A percentile compares a stretch with the other conserved stretches of the same genome.
Evolutionary conservation across 2,329 filamentous ascomycete genomes (phyloP).

Genomic region (Ceratocystis eucalypticola): DNA sequence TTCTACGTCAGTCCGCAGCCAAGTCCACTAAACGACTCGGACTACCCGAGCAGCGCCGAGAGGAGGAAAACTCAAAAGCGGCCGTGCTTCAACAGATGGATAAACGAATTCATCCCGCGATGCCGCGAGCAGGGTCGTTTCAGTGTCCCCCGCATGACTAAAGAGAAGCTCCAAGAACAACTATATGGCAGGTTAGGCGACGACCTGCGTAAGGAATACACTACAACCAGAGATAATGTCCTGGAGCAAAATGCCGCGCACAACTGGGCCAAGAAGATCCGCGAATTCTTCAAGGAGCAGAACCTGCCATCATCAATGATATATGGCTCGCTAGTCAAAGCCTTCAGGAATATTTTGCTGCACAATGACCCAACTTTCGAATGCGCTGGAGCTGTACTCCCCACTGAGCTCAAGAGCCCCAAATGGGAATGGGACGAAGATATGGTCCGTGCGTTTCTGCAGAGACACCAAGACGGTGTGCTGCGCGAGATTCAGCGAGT

Average conservation of each 20-base stretch:
- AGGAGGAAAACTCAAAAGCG: conserved; percentile 45
- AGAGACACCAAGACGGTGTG: conserved; percentile 25
- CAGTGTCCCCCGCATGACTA: conserved; percentile 21
- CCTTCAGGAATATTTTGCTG: conserved; percentile 38
- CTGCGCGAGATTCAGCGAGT: background rate
- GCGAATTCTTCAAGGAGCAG: conserved; percentile 26
- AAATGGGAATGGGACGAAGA: conserved; percentile 35
- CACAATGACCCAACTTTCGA: conserved; percentile 31
- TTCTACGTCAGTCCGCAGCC: conserved; percentile 33
- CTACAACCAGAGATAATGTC: conserved; percentile 31
- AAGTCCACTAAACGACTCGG: conserved; percentile 23
- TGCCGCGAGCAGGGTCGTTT: conserved; percentile 32
- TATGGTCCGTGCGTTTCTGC: conserved; percentile 32
- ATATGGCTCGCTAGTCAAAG: conserved; percentile 26
- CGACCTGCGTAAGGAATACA: conserved; percentile 29
- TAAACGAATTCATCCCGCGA: conserved; percentile 48
- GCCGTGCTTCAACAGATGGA: conserved; percentile 45
- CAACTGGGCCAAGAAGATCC: conserved; percentile 34
- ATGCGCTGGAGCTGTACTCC: conserved; percentile 19
- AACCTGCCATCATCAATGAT: conserved; percentile 22
- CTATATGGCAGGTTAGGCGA: conserved; percentile 5
- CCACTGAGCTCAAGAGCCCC: conserved; percentile 6
- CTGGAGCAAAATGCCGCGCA: conserved; percentile 29
- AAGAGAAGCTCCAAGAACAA: background rate
- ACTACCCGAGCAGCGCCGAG: conserved; percentile 40